Evolutionary conservation across 768 basidiomycete genomes (phyloP).

Genomic region (Boletus sensibilis): DNA sequence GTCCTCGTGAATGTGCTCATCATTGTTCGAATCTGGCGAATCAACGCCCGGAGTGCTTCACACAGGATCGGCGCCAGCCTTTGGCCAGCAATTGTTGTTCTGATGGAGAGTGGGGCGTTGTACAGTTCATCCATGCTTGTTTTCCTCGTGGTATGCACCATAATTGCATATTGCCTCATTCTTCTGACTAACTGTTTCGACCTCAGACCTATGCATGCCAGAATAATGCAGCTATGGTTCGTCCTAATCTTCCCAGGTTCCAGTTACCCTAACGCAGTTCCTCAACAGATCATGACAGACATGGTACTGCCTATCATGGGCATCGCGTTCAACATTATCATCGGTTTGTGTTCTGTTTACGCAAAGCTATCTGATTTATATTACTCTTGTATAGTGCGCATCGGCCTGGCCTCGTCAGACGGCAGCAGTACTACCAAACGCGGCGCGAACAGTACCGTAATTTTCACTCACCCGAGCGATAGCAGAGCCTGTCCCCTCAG

Average conservation of each 20-base stretch:
- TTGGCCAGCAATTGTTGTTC: constrained; percentile 2
- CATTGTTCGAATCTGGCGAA: constrained; percentile 5
- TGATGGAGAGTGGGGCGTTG: constrained; percentile 10
- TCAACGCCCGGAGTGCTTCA: background rate
- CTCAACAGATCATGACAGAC: constrained; percentile 7
- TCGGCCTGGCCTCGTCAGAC: background rate
- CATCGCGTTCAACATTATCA: constrained; percentile 9
- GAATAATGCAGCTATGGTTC: constrained; percentile 4
- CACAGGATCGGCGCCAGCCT: background rate
- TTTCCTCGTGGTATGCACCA: constrained; percentile 2
- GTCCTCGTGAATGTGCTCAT: constrained; percentile 7
- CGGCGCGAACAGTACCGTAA: background rate
- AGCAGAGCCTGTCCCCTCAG: background rate
- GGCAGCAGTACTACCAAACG: background rate
- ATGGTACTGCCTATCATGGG: constrained; percentile 8
- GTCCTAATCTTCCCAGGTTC: background rate
- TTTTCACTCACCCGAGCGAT: background rate
- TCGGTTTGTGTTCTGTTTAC: background rate
- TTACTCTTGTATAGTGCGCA: background rate
- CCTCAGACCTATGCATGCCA: constrained; percentile 2
- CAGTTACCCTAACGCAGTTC: background rate
- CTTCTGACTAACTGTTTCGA: background rate
- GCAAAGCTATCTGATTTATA: background rate
- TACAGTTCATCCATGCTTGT: constrained; percentile 6
- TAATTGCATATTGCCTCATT: background rate